Evolutionary conservation across 2,329 filamentous ascomycete species (phyloP), one percentile per base, ranked within the genome.

Genomic region (Botryotinia globosa): DNA sequence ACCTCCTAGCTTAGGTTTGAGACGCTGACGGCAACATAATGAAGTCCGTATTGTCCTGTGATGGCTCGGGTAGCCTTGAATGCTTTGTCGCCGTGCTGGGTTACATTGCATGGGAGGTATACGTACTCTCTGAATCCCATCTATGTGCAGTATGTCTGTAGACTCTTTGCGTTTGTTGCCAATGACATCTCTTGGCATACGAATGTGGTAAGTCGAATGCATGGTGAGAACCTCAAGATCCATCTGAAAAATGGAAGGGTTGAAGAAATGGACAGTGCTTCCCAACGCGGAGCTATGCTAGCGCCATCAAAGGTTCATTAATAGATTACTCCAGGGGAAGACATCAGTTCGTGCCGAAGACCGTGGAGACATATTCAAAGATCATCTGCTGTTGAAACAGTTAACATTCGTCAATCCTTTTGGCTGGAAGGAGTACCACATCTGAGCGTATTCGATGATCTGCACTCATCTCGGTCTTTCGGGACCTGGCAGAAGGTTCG

Each of bases 91-190:
- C 69, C 37, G 22, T 39, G 29, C 34, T 39, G 22, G n/a, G 45
- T 71, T 64, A 37, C 69, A 44, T 65, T 34, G 44, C 18, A 71
- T n/a, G 34, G n/a, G 61, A 48, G 12, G 34, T 37, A 71, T 65
- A 54, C 59, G 45, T 42, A 44, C 34, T 71, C 34, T 64, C 34
- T 22, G 37, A 32, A 37, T 32, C 37, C 44, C 45, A 51, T 44
- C 45, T n/a, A 32, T 51, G 22, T 29, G 45, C n/a, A 59, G 16
- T 10, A 45, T 63, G 22, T 29, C 56, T n/a, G 18, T 32, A 39
- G n/a, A 62, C 20, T 39, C 10, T 9, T 32, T 18, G 22, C 29
- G 32, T n/a, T 65, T 54, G 8, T 14, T 56, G 25, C 34, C 18
- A 56, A 6, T 42, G n/a, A n/a, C 37, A 42, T 25, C 7, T 37